Percentiles rank a stretch among this genome's conserved stretches.
These are phyloP conservation scores for Colletotrichum somersetense DNA, from an alignment of 2,329 filamentous ascomycete species.

Conservation along the genomic window DNA sequence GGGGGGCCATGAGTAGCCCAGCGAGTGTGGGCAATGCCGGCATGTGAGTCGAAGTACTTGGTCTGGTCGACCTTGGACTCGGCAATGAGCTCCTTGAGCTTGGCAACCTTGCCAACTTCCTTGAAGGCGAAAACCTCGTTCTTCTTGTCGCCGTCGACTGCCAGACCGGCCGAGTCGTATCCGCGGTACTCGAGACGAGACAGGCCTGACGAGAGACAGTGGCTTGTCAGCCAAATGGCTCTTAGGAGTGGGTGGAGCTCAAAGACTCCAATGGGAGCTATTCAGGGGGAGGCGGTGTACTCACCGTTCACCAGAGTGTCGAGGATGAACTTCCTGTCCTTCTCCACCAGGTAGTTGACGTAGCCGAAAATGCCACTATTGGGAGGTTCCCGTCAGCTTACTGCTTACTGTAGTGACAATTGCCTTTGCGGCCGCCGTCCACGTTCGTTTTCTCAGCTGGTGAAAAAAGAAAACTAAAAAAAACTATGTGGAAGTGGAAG, in stretches of 20 bases:
- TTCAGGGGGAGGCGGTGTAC: conserved; percentile 51
- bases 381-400: conserved; percentile 38
- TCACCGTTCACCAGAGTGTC: conserved; percentile 95
- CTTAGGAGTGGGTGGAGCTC: conserved; percentile 31
- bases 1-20: conserved; percentile 98
- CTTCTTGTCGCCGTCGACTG: conserved; percentile 98
- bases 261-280: conserved; percentile 18
- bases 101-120: conserved; percentile 99
- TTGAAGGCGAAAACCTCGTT: conserved; percentile 98
- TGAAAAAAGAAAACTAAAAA: not conserved
- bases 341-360: conserved; percentile 99
- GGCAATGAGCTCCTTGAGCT: conserved; percentile 93
- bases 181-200: conserved; percentile 97
- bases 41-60: conserved; percentile 97
- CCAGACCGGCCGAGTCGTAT: conserved; percentile 97
- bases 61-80: conserved; percentile 85
- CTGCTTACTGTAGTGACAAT: conserved; percentile 42
- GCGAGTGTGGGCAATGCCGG: conserved; percentile 97
- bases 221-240: conserved; percentile 47
- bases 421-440: conserved; percentile 13
- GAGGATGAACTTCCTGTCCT: conserved; percentile 96
- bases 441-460: conserved; percentile 14
- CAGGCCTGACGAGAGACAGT: conserved; percentile 72
- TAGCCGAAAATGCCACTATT: conserved; percentile 94
- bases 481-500: conserved; percentile 6